These are phyloP conservation scores for Vaccinium darrowii DNA, from an alignment of 148 eudicot species.

Conservation along the genomic window DNA sequence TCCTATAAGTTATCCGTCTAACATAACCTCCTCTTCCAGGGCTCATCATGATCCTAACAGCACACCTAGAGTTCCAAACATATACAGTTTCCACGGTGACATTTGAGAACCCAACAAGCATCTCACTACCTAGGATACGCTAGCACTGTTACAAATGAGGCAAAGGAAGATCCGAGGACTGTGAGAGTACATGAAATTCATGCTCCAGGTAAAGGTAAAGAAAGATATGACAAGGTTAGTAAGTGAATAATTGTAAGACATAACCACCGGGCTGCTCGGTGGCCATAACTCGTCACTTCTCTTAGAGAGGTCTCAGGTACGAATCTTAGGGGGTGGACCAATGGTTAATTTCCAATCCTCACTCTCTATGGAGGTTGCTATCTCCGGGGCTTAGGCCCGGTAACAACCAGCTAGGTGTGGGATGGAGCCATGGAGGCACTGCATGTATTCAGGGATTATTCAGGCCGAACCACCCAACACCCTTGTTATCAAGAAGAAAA, in stretches of 20 bases:
- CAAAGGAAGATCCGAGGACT: constrained; percentile 12
- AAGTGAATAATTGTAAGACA: not conserved
- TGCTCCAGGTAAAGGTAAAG: not conserved
- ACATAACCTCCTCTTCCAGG: constrained; percentile 90
- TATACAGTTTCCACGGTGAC: constrained; percentile 67
- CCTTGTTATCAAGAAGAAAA: too few relatives aligned
- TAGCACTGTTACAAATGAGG: constrained; percentile 60
- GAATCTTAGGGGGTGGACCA: not conserved
- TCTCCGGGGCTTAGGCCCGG: too few relatives aligned
- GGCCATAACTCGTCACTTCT: too few relatives aligned
- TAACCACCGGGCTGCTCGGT: too few relatives aligned
- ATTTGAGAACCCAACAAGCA: constrained; percentile 96
- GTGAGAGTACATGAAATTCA: not conserved
- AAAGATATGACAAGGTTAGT: not conserved
- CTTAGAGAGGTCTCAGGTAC: not conserved
- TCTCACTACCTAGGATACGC: constrained; percentile 92
- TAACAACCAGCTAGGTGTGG: too few relatives aligned
- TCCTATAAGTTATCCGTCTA: constrained; percentile 55
- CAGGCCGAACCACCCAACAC: too few relatives aligned
- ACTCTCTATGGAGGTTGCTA: too few relatives aligned
- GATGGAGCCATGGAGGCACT: too few relatives aligned
- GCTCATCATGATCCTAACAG: constrained; percentile 83
- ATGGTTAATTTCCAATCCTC: not conserved
- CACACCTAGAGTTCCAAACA: constrained; percentile 83
- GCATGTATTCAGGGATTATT: too few relatives aligned